phyloP scores from a whole-genome alignment of 2,329 filamentous ascomycete species.

The Nigrograna mackinnonii region DNA sequence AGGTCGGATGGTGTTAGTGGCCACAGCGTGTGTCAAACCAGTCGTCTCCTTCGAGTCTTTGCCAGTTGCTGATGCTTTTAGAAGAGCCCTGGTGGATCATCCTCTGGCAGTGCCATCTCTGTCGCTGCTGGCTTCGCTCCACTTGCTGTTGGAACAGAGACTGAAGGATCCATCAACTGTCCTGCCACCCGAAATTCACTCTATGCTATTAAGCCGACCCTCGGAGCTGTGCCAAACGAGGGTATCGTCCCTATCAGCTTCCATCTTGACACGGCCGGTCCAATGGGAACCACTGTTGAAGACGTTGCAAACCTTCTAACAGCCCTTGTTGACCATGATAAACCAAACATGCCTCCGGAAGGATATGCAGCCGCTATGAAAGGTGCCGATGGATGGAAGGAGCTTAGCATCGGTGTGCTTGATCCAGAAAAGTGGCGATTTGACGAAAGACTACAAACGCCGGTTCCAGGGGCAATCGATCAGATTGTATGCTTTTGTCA shows the following conservation, averaged over 20 bases:
- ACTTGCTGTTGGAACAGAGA: conserved; percentile 66
- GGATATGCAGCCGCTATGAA: too few relatives aligned
- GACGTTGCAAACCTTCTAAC: too few relatives aligned
- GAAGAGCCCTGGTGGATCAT: conserved; percentile 69
- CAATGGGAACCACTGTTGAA: conserved; percentile 56
- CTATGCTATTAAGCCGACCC: conserved; percentile 18
- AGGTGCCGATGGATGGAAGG: too few relatives aligned
- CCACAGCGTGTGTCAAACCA: background rate
- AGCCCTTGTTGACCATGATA: too few relatives aligned
- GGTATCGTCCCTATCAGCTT: conserved; percentile 64
- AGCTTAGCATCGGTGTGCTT: too few relatives aligned
- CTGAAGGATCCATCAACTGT: conserved; percentile 22
- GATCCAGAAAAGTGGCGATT: too few relatives aligned
- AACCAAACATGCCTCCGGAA: too few relatives aligned
- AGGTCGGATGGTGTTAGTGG: too few relatives aligned
- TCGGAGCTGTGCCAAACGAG: conserved; percentile 61
- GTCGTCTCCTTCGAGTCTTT: background rate
- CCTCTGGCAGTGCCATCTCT: conserved; percentile 67
- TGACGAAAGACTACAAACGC: too few relatives aligned
- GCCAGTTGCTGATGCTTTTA: conserved; percentile 26
- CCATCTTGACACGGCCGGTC: conserved; percentile 55
- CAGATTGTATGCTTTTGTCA: too few relatives aligned
- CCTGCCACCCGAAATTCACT: background rate
- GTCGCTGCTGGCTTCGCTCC: conserved; percentile 66
- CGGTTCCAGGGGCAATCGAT: too few relatives aligned